phyloP scores from a whole-genome alignment of 1,284 basidiomycete genomes.

The Cryptococcus sp. region DNA sequence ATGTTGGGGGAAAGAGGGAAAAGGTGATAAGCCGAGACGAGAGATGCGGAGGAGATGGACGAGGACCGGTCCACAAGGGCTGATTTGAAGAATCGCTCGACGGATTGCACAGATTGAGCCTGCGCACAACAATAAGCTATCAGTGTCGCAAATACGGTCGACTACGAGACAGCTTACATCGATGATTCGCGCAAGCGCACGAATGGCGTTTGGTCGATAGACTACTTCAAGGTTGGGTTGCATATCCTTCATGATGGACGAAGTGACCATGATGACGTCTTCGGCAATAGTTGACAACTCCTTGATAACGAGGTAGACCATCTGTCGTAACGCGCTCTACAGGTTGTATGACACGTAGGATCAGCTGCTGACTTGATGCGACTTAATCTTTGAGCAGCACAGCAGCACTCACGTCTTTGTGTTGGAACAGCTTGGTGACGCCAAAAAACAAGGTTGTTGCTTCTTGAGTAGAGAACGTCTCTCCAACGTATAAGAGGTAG shows the following conservation, averaged over 20 bases:
- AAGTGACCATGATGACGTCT: conserved; percentile 99
- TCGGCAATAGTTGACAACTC: conserved; percentile 94
- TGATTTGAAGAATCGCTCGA: conserved; percentile 99
- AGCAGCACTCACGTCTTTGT: conserved; percentile 86
- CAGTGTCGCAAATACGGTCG: conserved; percentile 3
- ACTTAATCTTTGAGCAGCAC: background rate
- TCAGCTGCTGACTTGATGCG: conserved; percentile 9
- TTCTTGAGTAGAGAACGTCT: conserved; percentile 93
- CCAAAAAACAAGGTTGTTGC: conserved; percentile 98
- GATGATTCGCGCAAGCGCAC: conserved; percentile 93
- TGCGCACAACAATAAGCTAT: conserved; percentile 16
- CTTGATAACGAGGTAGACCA: conserved; percentile 98
- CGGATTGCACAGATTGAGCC: conserved; percentile 74
- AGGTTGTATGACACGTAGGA: background rate
- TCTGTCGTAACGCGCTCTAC: conserved; percentile 91
- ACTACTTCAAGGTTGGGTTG: conserved; percentile 98
- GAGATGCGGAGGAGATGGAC: conserved; percentile 91
- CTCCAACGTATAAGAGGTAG: conserved; percentile 93
- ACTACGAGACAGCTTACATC: conserved; percentile 67
- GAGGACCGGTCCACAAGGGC: conserved; percentile 98
- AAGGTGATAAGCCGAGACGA: conserved; percentile 96
- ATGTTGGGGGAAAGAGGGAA: conserved; percentile 92
- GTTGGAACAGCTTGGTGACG: conserved; percentile 97
- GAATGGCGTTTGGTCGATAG: conserved; percentile 96
- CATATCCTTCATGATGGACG: conserved; percentile 99